Conservation (phyloP, 2,329 filamentous ascomycete species). For the Penicillium janthinellum region DNA sequence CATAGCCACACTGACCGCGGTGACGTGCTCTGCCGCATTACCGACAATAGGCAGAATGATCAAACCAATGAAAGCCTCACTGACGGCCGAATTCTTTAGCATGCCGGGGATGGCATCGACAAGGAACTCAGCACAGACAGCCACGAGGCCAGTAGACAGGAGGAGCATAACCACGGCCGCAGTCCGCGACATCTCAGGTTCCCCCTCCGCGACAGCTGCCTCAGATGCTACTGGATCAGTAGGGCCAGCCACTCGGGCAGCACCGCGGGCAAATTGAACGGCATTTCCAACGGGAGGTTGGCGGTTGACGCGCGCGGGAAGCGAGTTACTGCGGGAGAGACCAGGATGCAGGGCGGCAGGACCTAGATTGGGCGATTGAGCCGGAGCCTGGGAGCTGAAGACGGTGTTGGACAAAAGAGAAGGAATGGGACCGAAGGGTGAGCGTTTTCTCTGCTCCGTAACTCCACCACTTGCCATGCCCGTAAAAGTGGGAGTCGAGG, state of each 20-base stretch:
- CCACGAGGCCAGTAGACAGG: conserved; percentile 59
- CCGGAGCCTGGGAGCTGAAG: conserved; percentile 29
- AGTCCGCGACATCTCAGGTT: conserved; percentile 56
- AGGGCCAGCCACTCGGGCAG: conserved; percentile 29
- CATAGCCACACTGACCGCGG: conserved; percentile 74
- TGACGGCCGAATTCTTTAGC: conserved; percentile 61
- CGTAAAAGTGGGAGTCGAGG: conserved; percentile 17
- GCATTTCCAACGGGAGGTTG: conserved; percentile 35
- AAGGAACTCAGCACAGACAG: conserved; percentile 70
- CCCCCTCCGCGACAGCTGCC: conserved; percentile 15
- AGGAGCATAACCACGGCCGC: conserved; percentile 59
- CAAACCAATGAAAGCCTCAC: conserved; percentile 74
- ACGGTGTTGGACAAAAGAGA: conserved; percentile 40
- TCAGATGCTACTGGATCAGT: conserved; percentile 17
- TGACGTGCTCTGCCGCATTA: conserved; percentile 80
- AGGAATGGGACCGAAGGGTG: conserved; percentile 36
- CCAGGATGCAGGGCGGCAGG: conserved; percentile 19
- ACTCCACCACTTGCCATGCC: conserved; percentile 13
- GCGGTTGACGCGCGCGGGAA: conserved; percentile 32
- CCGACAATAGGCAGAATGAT: conserved; percentile 83
- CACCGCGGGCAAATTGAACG: conserved; percentile 38
- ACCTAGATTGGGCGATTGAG: conserved; percentile 14
- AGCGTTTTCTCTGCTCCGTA: conserved; percentile 28
- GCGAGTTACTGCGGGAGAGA: conserved; percentile 36
- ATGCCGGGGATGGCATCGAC: conserved; percentile 72